These are phyloP conservation scores for Massariosphaeria phaeospora DNA, from an alignment of 495 filamentous ascomycete species.

Conservation along the genomic window DNA sequence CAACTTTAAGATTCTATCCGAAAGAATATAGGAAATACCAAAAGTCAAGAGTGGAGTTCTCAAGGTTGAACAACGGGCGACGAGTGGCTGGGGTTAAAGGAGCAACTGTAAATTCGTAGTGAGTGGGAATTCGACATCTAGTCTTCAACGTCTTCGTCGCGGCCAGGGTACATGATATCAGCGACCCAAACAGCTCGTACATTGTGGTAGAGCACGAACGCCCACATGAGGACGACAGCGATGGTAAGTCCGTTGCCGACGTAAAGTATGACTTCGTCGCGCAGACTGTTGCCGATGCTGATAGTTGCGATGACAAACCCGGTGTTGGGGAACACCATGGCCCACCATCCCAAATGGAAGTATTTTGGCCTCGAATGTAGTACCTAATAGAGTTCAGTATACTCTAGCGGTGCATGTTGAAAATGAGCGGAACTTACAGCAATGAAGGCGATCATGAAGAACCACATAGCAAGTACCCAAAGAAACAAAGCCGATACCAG, in stretches of 20 bases:
- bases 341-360: constrained; percentile 55
- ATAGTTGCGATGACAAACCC: constrained; percentile 50
- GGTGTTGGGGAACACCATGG: constrained; percentile 56
- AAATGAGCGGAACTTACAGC: constrained; percentile 53
- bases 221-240: constrained; percentile 53
- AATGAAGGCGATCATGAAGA: constrained; percentile 51
- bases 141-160: constrained; percentile 31
- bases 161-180: constrained; percentile 30
- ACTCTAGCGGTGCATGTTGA: constrained; percentile 51
- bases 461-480: constrained; percentile 68
- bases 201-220: constrained; percentile 52
- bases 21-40: too few relatives aligned
- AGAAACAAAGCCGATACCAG: constrained; percentile 56
- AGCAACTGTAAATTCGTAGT: too few relatives aligned
- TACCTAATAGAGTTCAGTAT: constrained; percentile 30
- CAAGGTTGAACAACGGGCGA: too few relatives aligned
- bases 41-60: too few relatives aligned
- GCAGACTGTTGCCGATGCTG: constrained; percentile 43
- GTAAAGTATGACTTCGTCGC: constrained; percentile 45
- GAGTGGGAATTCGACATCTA: too few relatives aligned
- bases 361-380: constrained; percentile 33
- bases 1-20: too few relatives aligned
- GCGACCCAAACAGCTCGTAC: constrained; percentile 42
- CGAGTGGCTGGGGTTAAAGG: too few relatives aligned
- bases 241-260: constrained; percentile 51